Percentiles rank a stretch among this genome's conserved stretches.
Conservation (phyloP, 2,329 filamentous ascomycete species). For the Incumbomyces lentus region DNA sequence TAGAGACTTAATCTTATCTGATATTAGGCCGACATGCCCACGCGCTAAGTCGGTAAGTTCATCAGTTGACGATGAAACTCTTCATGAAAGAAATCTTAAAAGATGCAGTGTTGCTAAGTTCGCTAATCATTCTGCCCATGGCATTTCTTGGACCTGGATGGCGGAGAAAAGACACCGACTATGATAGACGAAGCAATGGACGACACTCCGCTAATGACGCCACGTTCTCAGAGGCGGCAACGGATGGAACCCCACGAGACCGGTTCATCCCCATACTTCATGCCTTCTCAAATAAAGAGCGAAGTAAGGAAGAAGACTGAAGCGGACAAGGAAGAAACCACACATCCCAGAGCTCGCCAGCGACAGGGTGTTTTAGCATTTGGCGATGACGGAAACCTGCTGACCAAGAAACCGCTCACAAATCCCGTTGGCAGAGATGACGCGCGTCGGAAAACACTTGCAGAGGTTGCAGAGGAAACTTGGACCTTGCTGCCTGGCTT, state of each 20-base stretch:
- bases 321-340: neutral
- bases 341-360: neutral
- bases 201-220: constrained; percentile 1
- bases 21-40: neutral
- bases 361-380: constrained; percentile 3
- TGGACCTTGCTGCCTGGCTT: constrained; percentile 38
- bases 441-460: constrained; percentile 25
- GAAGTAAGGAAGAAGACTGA: constrained; percentile 2
- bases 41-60: neutral
- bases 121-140: constrained; percentile 6
- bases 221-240: constrained; percentile 2
- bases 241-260: constrained; percentile 22
- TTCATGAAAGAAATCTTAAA: constrained; percentile 8
- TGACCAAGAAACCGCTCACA: constrained; percentile 7
- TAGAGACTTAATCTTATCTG: too few relatives aligned
- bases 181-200: constrained; percentile 1
- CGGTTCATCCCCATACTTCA: constrained; percentile 7
- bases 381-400: constrained; percentile 1
- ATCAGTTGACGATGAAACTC: constrained; percentile 2
- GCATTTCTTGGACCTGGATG: constrained; percentile 7
- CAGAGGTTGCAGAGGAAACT: constrained; percentile 39
- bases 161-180: neutral
- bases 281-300: constrained; percentile 1
- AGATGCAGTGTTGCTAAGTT: constrained; percentile 1
- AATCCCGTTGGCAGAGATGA: constrained; percentile 9